A percentile compares a stretch with the other conserved stretches of the same genome.
phyloP scores from a whole-genome alignment of 345 rosid genomes.

The Dovyalis caffra region DNA sequence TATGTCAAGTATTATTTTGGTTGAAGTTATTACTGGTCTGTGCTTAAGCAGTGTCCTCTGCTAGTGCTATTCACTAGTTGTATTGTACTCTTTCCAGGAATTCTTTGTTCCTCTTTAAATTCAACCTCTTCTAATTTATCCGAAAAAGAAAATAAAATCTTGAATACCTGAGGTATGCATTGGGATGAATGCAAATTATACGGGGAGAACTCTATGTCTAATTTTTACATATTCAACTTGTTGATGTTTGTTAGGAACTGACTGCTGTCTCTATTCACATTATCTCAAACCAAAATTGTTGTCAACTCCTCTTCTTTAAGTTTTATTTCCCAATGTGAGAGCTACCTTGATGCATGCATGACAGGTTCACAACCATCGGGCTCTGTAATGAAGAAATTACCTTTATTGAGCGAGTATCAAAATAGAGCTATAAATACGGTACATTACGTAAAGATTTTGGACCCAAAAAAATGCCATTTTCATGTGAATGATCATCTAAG shows the following conservation, averaged over 20 bases:
- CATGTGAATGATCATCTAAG: background rate
- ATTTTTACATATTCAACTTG: background rate
- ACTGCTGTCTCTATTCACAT: no score
- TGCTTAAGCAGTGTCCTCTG: no score
- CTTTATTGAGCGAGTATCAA: background rate
- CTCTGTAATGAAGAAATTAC: background rate
- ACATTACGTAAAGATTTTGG: no score
- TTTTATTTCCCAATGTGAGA: background rate
- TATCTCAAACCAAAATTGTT: no score
- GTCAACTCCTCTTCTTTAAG: background rate
- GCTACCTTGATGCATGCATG: background rate
- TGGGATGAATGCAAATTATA: background rate
- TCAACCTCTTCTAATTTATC: no score
- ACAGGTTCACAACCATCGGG: background rate
- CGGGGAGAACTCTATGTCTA: background rate
- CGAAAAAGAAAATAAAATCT: no score
- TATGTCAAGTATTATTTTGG: no score
- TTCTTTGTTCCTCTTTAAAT: no score
- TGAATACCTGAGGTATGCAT: background rate
- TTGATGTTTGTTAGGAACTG: background rate
- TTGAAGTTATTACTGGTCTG: no score
- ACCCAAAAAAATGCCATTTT: background rate
- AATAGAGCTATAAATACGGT: background rate
- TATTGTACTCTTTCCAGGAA: no score
- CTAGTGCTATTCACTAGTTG: no score